Evolutionary conservation across 179 eudicot species (phyloP), one percentile per base, ranked within the genome.

Genomic region (Gypsophila paniculata): DNA sequence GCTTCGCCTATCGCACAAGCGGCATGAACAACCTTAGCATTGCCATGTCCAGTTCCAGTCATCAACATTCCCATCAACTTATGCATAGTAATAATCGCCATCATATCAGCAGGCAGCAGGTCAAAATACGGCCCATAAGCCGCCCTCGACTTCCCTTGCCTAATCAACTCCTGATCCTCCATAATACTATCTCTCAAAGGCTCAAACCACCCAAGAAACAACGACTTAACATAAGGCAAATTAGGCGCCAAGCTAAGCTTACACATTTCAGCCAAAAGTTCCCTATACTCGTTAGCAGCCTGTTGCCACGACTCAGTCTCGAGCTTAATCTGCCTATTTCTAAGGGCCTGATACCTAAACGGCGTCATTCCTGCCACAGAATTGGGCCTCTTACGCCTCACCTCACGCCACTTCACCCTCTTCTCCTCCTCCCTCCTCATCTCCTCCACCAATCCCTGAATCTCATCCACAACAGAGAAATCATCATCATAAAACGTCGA

Each of bases 201-300:
- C 84, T 94, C 99, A 84, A 88, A 94, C 99, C 99, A 94, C 42
- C 92, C 97, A 44, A 93, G 81, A 77, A 93, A 91, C 83, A 93
- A 78, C 6, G 92, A 89, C 75, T 91, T 94, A 74, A 94, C 77
- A 79, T 89, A 90, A 0, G 99, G 97, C 83, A 94, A 85, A 87
- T 85, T 94, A 5, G 99, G 99, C 21, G 96, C 99, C 80, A 94
- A 80, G 53, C 87, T 94, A 55, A 78, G 84, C 80, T 86, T 80
- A 72, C 97, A 94, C 99, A 94, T 91, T 61, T 94, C 99, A 74
- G 60, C 66, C 68, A 94, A 75, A 71, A 94, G 88, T 77, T 90
- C 97, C 79, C 70, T 88, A 69, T 94, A 94, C 79, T 94, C 99
- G 61, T 78, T 85, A 0, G 89, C 92, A 6, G 99, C 96, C 65